These are phyloP conservation scores for Aureobasidium lini DNA, from an alignment of 2,329 filamentous ascomycete genomes.

Conservation along the genomic window DNA sequence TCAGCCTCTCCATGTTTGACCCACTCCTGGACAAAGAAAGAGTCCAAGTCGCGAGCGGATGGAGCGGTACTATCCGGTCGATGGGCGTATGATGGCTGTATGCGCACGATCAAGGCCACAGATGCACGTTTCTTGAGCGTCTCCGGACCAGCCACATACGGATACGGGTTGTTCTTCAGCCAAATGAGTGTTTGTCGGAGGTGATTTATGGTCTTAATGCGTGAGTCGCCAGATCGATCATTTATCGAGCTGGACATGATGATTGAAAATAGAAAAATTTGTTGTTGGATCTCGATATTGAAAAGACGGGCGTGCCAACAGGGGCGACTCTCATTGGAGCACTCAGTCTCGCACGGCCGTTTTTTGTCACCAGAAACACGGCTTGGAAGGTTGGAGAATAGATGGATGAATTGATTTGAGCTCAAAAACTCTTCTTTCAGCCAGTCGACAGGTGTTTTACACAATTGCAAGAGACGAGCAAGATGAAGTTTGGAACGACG, in stretches of 20 bases:
- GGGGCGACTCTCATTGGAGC: too few relatives aligned
- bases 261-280: neutral
- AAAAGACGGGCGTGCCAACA: too few relatives aligned
- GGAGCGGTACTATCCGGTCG: slow-evolving; percentile 33
- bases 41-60: slow-evolving; percentile 34
- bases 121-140: slow-evolving; percentile 53
- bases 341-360: too few relatives aligned
- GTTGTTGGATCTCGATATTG: too few relatives aligned
- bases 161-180: slow-evolving; percentile 40
- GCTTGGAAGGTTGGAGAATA: neutral
- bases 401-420: neutral
- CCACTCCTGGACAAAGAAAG: slow-evolving; percentile 59
- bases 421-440: neutral
- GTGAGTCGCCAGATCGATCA: neutral
- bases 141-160: slow-evolving; percentile 42
- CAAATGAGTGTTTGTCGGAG: slow-evolving; percentile 36
- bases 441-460: neutral
- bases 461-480: neutral
- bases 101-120: slow-evolving; percentile 56
- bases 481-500: slow-evolving; percentile 90
- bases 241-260: neutral
- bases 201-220: slow-evolving; percentile 28
- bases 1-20: slow-evolving; percentile 59
- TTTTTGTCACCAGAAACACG: neutral
- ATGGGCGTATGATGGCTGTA: slow-evolving; percentile 51